phyloP scores from a whole-genome alignment of 2,329 filamentous ascomycete genomes.

The Magnaporthiopsis incrustans region DNA sequence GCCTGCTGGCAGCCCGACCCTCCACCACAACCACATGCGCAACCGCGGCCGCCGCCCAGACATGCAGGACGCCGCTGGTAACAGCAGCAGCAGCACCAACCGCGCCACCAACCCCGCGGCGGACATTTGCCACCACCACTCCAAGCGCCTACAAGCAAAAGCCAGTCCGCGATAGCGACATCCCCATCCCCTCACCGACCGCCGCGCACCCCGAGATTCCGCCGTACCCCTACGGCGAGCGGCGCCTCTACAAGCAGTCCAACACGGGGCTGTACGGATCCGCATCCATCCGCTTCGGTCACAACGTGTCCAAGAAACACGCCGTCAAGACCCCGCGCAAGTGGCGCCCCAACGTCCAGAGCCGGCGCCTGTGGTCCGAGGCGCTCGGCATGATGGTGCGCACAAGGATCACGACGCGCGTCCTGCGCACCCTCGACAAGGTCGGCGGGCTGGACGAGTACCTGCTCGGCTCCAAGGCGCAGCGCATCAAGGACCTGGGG shows the following conservation, averaged over 20 bases:
- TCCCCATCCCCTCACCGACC: constrained; percentile 37
- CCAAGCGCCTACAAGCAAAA: constrained; percentile 24
- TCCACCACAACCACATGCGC: not conserved
- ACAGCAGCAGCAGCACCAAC: not conserved
- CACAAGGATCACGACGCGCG: constrained; percentile 60
- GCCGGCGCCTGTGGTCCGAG: constrained; percentile 59
- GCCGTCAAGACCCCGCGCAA: constrained; percentile 62
- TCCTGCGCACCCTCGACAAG: constrained; percentile 70
- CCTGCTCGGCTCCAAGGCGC: constrained; percentile 70
- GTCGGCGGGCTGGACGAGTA: constrained; percentile 88
- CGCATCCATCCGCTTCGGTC: constrained; percentile 68
- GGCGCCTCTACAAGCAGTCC: constrained; percentile 69
- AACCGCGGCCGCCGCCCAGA: not conserved
- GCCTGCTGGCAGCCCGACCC: not conserved
- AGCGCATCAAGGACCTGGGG: constrained; percentile 76
- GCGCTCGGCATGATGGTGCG: constrained; percentile 55
- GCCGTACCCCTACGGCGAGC: constrained; percentile 65
- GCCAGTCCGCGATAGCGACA: constrained; percentile 12
- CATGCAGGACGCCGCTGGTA: not conserved
- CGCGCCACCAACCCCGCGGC: not conserved
- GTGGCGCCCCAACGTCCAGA: constrained; percentile 70
- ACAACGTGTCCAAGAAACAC: constrained; percentile 62
- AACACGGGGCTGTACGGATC: constrained; percentile 67
- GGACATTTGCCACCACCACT: constrained; percentile 10
- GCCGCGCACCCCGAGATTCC: constrained; percentile 37